Evolutionary conservation across 805 yeast genomes (phyloP).

Genomic region (Phaffomyces antillensis): DNA sequence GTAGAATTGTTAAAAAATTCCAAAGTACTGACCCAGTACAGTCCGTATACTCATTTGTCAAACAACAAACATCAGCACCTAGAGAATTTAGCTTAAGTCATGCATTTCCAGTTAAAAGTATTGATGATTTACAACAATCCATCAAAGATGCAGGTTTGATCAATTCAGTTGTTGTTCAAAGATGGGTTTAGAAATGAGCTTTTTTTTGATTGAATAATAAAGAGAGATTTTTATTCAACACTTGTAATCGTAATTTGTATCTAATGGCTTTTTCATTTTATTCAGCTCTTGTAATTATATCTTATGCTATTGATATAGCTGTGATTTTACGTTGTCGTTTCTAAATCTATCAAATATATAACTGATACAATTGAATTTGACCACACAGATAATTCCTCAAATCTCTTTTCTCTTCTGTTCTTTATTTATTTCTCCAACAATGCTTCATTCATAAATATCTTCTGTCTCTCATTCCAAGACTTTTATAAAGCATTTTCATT

Average conservation of each 20-base stretch:
- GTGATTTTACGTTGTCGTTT: background rate
- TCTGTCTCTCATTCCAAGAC: too few species aligned
- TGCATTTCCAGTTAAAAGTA: conserved; percentile 74
- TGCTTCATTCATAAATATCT: too few species aligned
- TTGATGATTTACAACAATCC: conserved; percentile 48
- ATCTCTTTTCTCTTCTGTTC: too few species aligned
- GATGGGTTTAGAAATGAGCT: conserved; percentile 48
- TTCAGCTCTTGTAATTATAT: background rate
- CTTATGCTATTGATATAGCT: too few species aligned
- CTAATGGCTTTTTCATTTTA: too few species aligned
- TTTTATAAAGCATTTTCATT: too few species aligned
- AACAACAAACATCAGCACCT: conserved; percentile 33
- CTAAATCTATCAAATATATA: background rate
- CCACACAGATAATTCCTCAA: too few species aligned
- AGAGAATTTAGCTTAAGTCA: conserved; percentile 57
- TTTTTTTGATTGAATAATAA: background rate
- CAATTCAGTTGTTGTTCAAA: conserved; percentile 85
- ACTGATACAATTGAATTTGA: too few species aligned
- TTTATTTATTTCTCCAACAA: too few species aligned
- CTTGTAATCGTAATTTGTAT: background rate
- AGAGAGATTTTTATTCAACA: background rate
- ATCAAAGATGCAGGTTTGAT: conserved; percentile 70
- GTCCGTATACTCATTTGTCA: conserved; percentile 63
- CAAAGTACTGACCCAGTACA: conserved; percentile 58
- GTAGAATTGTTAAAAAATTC: conserved; percentile 57